phyloP scores from a whole-genome alignment of 202 grass and related monocot genomes.

The Sporobolus alterniflorus region DNA sequence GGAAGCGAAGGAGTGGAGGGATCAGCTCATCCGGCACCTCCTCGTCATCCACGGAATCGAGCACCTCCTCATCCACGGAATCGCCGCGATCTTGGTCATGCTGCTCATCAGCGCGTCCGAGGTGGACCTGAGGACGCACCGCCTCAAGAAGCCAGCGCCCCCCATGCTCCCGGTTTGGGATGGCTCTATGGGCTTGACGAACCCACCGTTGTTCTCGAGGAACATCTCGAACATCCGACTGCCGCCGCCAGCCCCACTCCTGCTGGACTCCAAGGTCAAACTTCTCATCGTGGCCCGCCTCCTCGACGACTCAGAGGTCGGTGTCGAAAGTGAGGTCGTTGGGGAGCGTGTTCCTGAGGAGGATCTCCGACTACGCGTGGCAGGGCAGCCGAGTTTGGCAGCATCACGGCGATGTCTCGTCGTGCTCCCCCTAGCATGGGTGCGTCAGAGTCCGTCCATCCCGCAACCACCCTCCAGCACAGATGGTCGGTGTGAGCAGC shows the following conservation, averaged over 20 bases:
- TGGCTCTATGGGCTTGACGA: slow-evolving; percentile 8
- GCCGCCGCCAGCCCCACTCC: neutral
- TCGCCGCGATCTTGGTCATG: slow-evolving; percentile 72
- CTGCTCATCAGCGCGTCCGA: slow-evolving; percentile 75
- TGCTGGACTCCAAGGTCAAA: neutral
- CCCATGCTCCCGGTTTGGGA: slow-evolving; percentile 64
- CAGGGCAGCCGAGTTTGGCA: slow-evolving; percentile 58
- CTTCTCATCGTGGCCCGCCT: slow-evolving; percentile 44
- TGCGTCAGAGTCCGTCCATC: too few relatives aligned
- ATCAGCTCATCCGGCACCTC: slow-evolving; percentile 88
- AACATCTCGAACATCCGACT: slow-evolving; percentile 62
- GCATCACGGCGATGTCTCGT: slow-evolving; percentile 59
- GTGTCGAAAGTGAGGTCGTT: slow-evolving; percentile 74
- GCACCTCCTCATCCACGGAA: slow-evolving; percentile 77
- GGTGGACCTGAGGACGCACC: slow-evolving; percentile 77
- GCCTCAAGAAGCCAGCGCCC: slow-evolving; percentile 83
- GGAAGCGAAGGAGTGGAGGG: neutral
- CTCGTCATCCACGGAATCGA: slow-evolving; percentile 89
- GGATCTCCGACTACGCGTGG: slow-evolving; percentile 77
- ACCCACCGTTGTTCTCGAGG: slow-evolving; percentile 47
- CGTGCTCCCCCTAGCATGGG: too few relatives aligned
- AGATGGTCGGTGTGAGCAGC: too few relatives aligned
- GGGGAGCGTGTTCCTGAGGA: slow-evolving; percentile 56
- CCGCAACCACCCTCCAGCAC: too few relatives aligned
- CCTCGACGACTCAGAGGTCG: slow-evolving; percentile 79